Conservation (phyloP, 164 flowering plant species). For the Sedum album region DNA sequence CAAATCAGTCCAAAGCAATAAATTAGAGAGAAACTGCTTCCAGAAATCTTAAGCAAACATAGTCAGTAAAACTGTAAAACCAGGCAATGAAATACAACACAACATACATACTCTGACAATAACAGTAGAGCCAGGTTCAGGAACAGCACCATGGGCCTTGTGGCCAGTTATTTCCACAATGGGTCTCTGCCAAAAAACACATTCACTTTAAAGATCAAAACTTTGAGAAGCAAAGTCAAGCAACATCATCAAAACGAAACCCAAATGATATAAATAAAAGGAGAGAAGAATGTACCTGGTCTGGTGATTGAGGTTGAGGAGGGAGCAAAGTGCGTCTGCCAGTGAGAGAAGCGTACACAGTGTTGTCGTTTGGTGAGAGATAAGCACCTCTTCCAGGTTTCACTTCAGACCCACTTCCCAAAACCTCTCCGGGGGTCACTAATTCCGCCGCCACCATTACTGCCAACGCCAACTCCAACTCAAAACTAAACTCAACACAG, state of each 20-base stretch:
- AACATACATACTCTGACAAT: conserved; percentile 58
- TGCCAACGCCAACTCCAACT: too few species aligned
- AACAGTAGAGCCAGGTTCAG: conserved; percentile 70
- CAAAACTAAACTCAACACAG: too few species aligned
- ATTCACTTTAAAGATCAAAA: too few species aligned
- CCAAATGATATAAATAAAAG: neutral
- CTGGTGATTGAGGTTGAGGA: neutral
- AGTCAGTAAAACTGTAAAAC: neutral
- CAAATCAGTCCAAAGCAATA: too few species aligned
- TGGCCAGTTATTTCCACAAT: conserved; percentile 74
- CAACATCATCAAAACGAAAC: too few species aligned
- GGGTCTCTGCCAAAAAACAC: conserved; percentile 71
- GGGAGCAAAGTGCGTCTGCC: neutral
- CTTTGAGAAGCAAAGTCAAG: too few species aligned
- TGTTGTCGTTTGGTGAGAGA: neutral
- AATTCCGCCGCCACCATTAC: neutral
- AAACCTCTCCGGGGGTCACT: neutral
- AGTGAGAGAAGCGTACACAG: conserved; percentile 1
- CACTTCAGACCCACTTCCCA: neutral
- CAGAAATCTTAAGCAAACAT: too few species aligned
- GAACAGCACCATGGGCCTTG: conserved; percentile 81
- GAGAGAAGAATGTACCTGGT: neutral
- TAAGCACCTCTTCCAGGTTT: conserved; percentile 1
- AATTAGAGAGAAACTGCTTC: too few species aligned
- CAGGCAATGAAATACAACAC: neutral